phyloP scores from a whole-genome alignment of 208 protist genomes.

The Trypanosoma mega region DNA sequence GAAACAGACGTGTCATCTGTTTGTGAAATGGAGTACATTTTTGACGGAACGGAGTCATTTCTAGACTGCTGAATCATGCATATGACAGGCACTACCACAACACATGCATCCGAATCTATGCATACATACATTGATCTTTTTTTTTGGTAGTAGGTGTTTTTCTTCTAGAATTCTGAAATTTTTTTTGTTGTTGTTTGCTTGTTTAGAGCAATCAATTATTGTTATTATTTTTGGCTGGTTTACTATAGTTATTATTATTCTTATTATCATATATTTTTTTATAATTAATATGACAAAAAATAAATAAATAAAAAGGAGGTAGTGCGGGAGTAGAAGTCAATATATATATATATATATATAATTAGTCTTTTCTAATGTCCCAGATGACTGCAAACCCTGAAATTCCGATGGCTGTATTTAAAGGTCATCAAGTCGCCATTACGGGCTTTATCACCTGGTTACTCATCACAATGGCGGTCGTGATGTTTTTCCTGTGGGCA shows the following conservation, averaged over 20 bases:
- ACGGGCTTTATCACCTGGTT: slow-evolving; percentile 88
- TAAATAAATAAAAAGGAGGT: too few species aligned
- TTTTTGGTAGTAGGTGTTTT: too few species aligned
- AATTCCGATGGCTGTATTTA: not conserved
- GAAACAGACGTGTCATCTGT: slow-evolving; percentile 18
- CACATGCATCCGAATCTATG: not conserved
- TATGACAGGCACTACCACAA: too few species aligned
- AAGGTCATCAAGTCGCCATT: slow-evolving; percentile 68
- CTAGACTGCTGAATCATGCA: not conserved
- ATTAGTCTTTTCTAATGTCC: too few species aligned
- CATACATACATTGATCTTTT: not conserved
- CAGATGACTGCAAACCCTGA: not conserved
- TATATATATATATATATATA: too few species aligned
- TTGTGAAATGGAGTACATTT: not conserved
- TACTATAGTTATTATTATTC: not conserved
- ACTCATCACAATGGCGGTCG: slow-evolving; percentile 48
- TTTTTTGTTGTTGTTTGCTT: too few species aligned
- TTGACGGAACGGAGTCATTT: slow-evolving; percentile 8
- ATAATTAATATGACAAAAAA: too few species aligned
- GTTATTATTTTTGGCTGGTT: not conserved
- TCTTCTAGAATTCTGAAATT: too few species aligned
- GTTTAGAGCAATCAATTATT: not conserved
- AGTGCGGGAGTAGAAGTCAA: too few species aligned
- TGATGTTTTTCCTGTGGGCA: slow-evolving; percentile 79
- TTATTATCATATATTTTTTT: not conserved